A percentile compares a stretch with the other conserved stretches of the same genome.
These are phyloP conservation scores for Musa beccarii DNA, from an alignment of 176 grass and related monocot genomes.

Conservation along the genomic window DNA sequence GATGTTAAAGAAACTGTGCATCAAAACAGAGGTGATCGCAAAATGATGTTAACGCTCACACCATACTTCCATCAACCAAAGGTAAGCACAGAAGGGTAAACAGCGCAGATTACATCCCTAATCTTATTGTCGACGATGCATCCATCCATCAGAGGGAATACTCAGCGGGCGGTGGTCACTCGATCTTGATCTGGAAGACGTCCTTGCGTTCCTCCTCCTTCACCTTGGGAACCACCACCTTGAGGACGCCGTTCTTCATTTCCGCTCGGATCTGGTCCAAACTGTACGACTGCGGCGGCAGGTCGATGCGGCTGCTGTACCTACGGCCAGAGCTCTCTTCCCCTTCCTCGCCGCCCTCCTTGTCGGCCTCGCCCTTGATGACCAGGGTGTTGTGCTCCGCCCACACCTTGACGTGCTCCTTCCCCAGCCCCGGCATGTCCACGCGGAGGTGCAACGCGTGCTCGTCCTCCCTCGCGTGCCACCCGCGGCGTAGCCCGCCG, in stretches of 20 bases:
- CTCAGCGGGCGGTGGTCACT: slow-evolving; percentile 11
- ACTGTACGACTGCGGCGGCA: slow-evolving; percentile 44
- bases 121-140: too few relatives aligned
- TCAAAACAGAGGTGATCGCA: too few relatives aligned
- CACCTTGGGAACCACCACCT: slow-evolving; percentile 66
- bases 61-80: too few relatives aligned
- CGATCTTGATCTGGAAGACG: slow-evolving; percentile 58
- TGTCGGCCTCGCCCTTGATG: slow-evolving; percentile 45
- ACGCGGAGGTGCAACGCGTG: slow-evolving; percentile 54
- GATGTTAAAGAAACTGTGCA: too few relatives aligned
- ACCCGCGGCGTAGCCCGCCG: slow-evolving; percentile 28
- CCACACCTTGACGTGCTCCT: slow-evolving; percentile 59
- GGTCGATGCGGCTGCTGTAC: slow-evolving; percentile 53
- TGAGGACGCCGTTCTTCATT: slow-evolving; percentile 88
- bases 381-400: slow-evolving; percentile 32
- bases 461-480: slow-evolving; percentile 56
- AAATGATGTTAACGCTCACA: too few relatives aligned
- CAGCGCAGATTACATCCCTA: too few relatives aligned
- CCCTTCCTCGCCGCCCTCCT: slow-evolving; percentile 17
- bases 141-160: too few relatives aligned
- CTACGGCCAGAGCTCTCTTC: slow-evolving; percentile 1
- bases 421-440: slow-evolving; percentile 73
- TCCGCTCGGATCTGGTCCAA: slow-evolving; percentile 87
- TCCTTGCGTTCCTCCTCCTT: slow-evolving; percentile 50
- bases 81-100: too few relatives aligned